Evolutionary conservation across 768 basidiomycete species (phyloP).

Genomic region (Boletales sp.): DNA sequence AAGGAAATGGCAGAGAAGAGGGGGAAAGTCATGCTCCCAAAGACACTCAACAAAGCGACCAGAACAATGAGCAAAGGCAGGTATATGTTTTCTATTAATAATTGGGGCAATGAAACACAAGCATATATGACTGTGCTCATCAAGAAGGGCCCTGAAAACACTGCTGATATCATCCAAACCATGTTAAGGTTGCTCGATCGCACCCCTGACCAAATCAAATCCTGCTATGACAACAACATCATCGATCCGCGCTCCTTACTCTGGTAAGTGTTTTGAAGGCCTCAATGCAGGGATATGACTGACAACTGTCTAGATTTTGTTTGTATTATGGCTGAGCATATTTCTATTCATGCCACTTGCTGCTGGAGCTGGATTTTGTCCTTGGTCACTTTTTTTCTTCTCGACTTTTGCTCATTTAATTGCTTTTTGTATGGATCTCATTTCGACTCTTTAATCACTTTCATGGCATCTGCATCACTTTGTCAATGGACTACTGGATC

Average conservation of each 20-base stretch:
- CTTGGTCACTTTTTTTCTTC: too few species aligned
- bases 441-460: too few species aligned
- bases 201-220: background rate
- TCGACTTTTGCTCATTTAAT: too few species aligned
- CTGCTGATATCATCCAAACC: background rate
- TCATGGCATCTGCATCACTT: too few species aligned
- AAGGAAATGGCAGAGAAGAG: slow-evolving; percentile 9
- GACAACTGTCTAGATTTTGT: too few species aligned
- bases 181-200: background rate
- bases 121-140: background rate
- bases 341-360: too few species aligned
- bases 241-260: background rate
- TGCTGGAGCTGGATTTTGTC: too few species aligned
- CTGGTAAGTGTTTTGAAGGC: background rate
- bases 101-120: background rate
- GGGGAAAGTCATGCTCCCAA: background rate
- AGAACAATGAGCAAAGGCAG: slow-evolving; percentile 4
- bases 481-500: too few species aligned
- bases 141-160: background rate
- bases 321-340: too few species aligned
- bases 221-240: background rate
- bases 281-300: too few species aligned
- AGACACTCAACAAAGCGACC: slow-evolving; percentile 1
- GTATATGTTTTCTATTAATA: slow-evolving; percentile 1
- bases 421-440: too few species aligned